Percentiles rank a stretch among this genome's conserved stretches.
Evolutionary conservation across 2,329 filamentous ascomycete genomes (phyloP).

Genomic region (Ophiostoma perfectum): DNA sequence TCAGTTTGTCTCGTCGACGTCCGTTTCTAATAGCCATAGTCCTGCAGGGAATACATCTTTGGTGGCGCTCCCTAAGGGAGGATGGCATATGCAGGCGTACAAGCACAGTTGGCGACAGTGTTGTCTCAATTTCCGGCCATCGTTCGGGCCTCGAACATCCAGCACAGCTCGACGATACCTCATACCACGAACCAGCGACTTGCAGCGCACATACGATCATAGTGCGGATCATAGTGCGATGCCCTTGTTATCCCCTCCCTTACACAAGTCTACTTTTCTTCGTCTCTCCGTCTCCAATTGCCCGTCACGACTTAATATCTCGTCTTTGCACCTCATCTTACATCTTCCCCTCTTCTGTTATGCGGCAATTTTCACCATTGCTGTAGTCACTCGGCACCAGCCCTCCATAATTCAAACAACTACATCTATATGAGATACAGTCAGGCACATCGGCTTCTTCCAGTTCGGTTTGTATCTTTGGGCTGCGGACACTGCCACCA

Average conservation of each 20-base stretch:
- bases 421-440: not conserved
- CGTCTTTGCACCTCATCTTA: not conserved
- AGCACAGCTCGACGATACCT: not conserved
- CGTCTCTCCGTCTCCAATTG: too few relatives aligned
- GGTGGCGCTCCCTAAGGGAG: conserved; percentile 28
- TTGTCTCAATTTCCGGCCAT: not conserved
- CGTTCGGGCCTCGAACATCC: not conserved
- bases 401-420: not conserved
- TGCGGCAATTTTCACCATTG: too few relatives aligned
- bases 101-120: not conserved
- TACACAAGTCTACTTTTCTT: too few relatives aligned
- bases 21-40: conserved; percentile 30
- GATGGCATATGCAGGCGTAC: conserved; percentile 2
- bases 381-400: not conserved
- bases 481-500: too few relatives aligned
- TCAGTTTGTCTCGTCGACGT: not conserved
- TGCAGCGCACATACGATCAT: too few relatives aligned
- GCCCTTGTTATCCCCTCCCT: too few relatives aligned
- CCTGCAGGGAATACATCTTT: conserved; percentile 52
- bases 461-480: too few relatives aligned
- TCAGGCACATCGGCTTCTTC: not conserved
- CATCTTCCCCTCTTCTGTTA: not conserved
- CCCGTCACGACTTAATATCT: too few relatives aligned
- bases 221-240: too few relatives aligned
- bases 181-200: not conserved